These are phyloP conservation scores for Candida maris DNA, from an alignment of 805 yeast species.

Conservation along the genomic window DNA sequence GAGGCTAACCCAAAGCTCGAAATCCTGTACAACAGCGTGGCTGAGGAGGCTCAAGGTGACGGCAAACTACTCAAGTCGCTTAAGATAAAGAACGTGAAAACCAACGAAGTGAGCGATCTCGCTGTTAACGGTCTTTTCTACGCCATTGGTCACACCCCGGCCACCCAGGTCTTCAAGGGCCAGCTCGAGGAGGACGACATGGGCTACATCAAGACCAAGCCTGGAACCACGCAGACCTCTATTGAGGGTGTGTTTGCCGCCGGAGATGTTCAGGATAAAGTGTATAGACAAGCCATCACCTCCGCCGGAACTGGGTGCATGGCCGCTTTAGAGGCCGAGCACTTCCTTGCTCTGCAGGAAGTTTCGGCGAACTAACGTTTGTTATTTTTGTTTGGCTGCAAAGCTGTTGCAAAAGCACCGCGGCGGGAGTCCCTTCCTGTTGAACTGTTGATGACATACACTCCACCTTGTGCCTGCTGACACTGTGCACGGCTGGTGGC, in stretches of 20 bases:
- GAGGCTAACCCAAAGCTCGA: constrained; percentile 82
- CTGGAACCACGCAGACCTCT: constrained; percentile 85
- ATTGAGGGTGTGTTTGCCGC: constrained; percentile 95
- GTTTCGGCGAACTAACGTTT: no score
- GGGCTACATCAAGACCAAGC: constrained; percentile 85
- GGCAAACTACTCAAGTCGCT: constrained; percentile 74
- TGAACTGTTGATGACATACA: no score
- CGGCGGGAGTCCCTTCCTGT: no score
- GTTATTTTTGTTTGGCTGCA: no score
- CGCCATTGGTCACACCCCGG: constrained; percentile 97
- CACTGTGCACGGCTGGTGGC: no score
- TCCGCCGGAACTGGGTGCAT: constrained; percentile 99
- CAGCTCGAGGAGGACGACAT: constrained; percentile 82
- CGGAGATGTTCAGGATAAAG: constrained; percentile 97
- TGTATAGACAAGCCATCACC: constrained; percentile 97
- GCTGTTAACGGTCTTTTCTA: constrained; percentile 90
- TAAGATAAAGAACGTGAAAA: constrained; percentile 63
- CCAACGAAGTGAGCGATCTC: constrained; percentile 65
- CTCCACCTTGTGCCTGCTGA: no score
- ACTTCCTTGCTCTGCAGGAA: constrained; percentile 59
- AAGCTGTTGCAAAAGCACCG: no score
- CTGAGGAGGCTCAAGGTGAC: constrained; percentile 89
- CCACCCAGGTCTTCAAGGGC: constrained; percentile 73
- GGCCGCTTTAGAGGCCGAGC: constrained; percentile 97
- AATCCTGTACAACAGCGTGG: constrained; percentile 79